Evolutionary conservation across 108 stramenopile species (phyloP), one percentile per base, ranked within the genome.

Genomic region (Cyclotella choctawhatcheeana): DNA sequence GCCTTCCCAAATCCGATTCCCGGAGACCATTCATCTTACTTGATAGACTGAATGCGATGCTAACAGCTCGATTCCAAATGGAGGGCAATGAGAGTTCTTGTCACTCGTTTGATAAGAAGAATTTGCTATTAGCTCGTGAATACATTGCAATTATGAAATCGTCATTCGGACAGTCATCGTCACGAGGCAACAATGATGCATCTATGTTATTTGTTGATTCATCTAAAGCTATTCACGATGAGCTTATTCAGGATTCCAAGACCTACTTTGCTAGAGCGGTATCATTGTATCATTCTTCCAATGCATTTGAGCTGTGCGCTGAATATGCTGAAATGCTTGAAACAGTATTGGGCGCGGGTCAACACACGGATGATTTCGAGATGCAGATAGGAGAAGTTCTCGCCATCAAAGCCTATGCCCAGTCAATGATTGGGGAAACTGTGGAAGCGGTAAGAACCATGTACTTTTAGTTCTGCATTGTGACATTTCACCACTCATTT

Each of bases 261-360:
- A 27, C 32, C 17, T 64, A 60, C 16, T 73, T 81, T 54, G 31
- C 75, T 2, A 60, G 69, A 2, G 75, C 62, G 12, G 66, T 81
- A 5, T 81, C 80, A 18, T 63, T 77, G 10, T 77, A 82, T 20
- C 71, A 77, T 35, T 63, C 67, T 20, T 51, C 30, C 12, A 29
- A 77, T 7, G 76, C 26, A 24, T 37, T 73, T 60, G 21, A 48
- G 17, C 20, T 77, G 31, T 65, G 63, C n/a, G 59, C 67, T 17
- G 27, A 66, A 22, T 82, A 76, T 61, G 40, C 81, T 8, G 76
- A 72, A 18, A 35, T 77, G 37, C 61, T 82, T 14, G 35, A 73
- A 20, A 21, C 18, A 60, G 61, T 30, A 14, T 35, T 66, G 2
- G 43, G 71, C 30, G 67, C 22, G 20, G 61, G 29, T n/a, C 17